Percentiles rank a stretch among this genome's conserved stretches.
Evolutionary conservation across 2,329 filamentous ascomycete species (phyloP).

Genomic region (Ascochyta viciae-villosae): DNA sequence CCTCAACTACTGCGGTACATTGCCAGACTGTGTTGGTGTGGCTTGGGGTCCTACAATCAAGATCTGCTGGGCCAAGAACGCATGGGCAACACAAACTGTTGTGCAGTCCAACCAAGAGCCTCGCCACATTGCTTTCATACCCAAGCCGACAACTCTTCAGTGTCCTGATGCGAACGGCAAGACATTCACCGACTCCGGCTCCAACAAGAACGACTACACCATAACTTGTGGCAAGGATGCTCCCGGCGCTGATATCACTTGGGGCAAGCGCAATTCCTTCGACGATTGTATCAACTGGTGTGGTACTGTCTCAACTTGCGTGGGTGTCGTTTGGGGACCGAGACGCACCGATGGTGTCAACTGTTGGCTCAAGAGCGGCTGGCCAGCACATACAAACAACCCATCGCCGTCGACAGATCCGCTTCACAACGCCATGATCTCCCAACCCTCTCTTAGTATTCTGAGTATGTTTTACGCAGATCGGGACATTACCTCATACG

Average conservation of each 20-base stretch:
- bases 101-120: no score
- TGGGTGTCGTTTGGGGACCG: slow-evolving; percentile 4
- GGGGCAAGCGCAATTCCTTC: not conserved
- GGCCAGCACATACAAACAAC: not conserved
- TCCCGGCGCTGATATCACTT: slow-evolving; percentile 4
- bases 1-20: no score
- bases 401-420: slow-evolving; percentile 3
- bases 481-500: slow-evolving; percentile 10
- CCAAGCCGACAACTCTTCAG: not conserved
- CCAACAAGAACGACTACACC: slow-evolving; percentile 7
- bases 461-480: slow-evolving; percentile 16
- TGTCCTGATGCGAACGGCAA: slow-evolving; percentile 4
- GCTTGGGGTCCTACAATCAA: no score
- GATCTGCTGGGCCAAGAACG: no score
- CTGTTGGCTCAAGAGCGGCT: slow-evolving; percentile 12
- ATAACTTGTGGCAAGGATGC: slow-evolving; percentile 8
- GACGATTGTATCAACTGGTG: slow-evolving; percentile 14
- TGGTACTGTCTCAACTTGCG: slow-evolving; percentile 5
- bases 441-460: not conserved
- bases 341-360: slow-evolving; percentile 1
- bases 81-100: no score
- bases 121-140: no score
- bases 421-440: slow-evolving; percentile 7
- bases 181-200: slow-evolving; percentile 5
- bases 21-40: no score